Evolutionary conservation across 371 early-diverging fungal species (phyloP), one percentile per base, ranked within the genome.

Genomic region (Blastocladiella emersonii): DNA sequence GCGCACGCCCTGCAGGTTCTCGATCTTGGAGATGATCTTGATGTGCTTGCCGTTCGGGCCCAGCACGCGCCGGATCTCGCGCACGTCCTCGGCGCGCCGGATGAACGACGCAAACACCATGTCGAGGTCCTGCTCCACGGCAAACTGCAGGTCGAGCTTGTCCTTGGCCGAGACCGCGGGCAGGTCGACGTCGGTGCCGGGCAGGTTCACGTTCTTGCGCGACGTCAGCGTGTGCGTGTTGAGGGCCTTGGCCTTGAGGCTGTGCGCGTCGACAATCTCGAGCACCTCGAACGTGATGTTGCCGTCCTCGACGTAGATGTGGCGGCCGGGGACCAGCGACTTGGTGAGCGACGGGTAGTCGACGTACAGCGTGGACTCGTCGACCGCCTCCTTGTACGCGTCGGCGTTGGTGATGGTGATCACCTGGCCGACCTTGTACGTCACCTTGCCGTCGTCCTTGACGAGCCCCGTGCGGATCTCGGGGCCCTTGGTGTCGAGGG

Each of bases 61-160:
- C 44, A 97, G 81, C 15, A 88, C 76, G 21, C 73, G 70, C 68
- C 91, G 85, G 64, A 95, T 89, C 51, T 89, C 88, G 45, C 70
- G 72, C 57, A 99, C 85, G 72, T 98, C 95, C 67, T 89, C 78
- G 19, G 87, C 91, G 63, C 83, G 84, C 56, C 94, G 87, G 70
- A 98, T 90, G 70, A 99, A 99, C 15, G 96, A 95, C 12, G 95
- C 98, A 80, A 98, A 97, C 67, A 99, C 77, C 64, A 95, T 85
- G 72, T 99, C 99, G 19, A 98, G 88, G 36, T 87, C 86, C 72
- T 96, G 83, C 76, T 90, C 81, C 57, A 98, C 85, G 48, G 94
- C 99, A 77, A 97, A 98, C 44, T 65, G 68, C 63, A 99, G 79
- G 68, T 97, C 96, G 34, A 71, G 67, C 68, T 84, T 90, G 75